phyloP scores from a whole-genome alignment of 345 rosid species.

The Brassica carinata region DNA sequence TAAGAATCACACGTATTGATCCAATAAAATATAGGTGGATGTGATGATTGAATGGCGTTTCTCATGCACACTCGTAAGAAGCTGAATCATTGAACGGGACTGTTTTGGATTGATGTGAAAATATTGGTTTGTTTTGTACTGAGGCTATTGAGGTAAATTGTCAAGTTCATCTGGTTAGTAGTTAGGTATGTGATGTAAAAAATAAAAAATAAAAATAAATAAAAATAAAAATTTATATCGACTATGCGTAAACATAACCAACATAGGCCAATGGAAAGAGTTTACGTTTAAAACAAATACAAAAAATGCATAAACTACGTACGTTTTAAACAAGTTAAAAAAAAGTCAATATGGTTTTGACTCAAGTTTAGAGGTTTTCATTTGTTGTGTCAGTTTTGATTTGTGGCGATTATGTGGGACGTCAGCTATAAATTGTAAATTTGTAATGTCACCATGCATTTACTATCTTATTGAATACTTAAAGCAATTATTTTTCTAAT shows the following conservation, averaged over 20 bases:
- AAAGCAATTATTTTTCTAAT: not conserved
- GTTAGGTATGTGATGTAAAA: not conserved
- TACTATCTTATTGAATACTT: not conserved
- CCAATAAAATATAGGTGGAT: not conserved
- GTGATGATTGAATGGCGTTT: slow-evolving; percentile 25
- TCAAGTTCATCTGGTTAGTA: slow-evolving; percentile 17
- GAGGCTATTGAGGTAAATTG: not conserved
- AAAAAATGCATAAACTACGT: not conserved
- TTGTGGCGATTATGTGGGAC: not conserved
- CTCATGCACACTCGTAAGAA: slow-evolving; percentile 11
- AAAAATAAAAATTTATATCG: not conserved
- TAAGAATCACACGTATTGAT: slow-evolving; percentile 26
- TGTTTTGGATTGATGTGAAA: slow-evolving; percentile 24
- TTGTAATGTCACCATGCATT: not conserved
- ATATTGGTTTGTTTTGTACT: not conserved
- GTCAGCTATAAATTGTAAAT: not conserved
- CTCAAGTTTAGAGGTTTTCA: not conserved
- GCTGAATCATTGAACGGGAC: slow-evolving; percentile 21
- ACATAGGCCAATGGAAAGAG: not conserved
- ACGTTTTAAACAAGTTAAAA: not conserved
- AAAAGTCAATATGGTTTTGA: not conserved
- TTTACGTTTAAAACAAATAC: not conserved
- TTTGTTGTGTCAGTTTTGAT: not conserved
- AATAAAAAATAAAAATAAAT: too few relatives aligned
- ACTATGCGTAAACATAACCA: not conserved